Percentiles rank a stretch among this genome's conserved stretches.
phyloP scores from a whole-genome alignment of 2,329 filamentous ascomycete species.

The Microsporum ferrugineum region DNA sequence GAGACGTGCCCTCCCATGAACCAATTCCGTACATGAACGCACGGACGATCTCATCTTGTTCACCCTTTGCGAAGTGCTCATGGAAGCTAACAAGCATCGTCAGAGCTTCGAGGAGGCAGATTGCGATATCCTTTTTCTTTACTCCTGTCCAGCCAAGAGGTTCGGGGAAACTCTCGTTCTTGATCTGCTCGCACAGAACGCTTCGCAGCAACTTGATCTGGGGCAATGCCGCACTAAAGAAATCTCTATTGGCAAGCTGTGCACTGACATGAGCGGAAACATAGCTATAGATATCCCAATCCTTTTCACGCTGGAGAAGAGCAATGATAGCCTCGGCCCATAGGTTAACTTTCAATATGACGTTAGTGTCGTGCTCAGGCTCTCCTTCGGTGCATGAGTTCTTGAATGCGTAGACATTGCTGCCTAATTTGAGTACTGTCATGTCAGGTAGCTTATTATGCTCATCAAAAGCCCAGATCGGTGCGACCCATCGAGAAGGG shows the following conservation, averaged over 20 bases:
- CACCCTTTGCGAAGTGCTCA: conserved; percentile 65
- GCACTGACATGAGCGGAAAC: conserved; percentile 74
- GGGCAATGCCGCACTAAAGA: conserved; percentile 63
- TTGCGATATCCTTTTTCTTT: conserved; percentile 76
- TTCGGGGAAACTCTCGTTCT: conserved; percentile 64
- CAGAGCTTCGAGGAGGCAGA: conserved; percentile 76
- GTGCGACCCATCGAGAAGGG: conserved; percentile 28
- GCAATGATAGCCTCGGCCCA: conserved; percentile 70
- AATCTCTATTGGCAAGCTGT: conserved; percentile 77
- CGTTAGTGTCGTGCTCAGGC: conserved; percentile 24
- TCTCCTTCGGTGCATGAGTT: conserved; percentile 25
- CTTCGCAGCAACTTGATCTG: conserved; percentile 66
- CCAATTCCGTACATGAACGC: conserved; percentile 78
- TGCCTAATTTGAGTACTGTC: conserved; percentile 39
- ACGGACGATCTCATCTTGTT: conserved; percentile 80
- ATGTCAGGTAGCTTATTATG: conserved; percentile 44
- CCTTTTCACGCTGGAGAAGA: conserved; percentile 61
- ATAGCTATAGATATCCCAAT: conserved; percentile 92
- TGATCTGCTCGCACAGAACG: conserved; percentile 71
- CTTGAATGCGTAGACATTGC: conserved; percentile 40
- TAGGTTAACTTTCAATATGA: conserved; percentile 47
- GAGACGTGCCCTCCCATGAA: conserved; percentile 74
- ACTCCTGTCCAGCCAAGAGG: conserved; percentile 68
- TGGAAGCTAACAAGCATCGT: conserved; percentile 88
- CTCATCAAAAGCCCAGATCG: conserved; percentile 49